Evolutionary conservation across 306 rosid species (phyloP).

Genomic region (Luffa aegyptiaca): DNA sequence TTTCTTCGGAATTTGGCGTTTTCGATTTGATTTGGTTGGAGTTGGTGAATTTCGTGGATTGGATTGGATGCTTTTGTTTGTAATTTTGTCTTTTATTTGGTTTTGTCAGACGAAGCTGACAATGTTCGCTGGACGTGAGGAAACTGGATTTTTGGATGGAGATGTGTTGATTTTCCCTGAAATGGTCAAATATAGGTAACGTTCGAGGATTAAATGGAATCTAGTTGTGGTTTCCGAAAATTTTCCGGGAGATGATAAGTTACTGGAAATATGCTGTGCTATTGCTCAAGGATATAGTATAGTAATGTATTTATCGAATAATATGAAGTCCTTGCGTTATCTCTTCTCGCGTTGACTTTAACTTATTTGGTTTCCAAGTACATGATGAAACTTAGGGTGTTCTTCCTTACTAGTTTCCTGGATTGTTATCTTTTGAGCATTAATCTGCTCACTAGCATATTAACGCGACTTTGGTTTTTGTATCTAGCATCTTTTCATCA

Average conservation of each 20-base stretch:
- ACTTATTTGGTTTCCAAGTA: not conserved
- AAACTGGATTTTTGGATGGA: slow-evolving; percentile 46
- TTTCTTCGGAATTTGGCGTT: not conserved
- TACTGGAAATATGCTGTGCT: not conserved
- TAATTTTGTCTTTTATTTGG: not conserved
- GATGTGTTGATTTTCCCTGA: slow-evolving; percentile 81
- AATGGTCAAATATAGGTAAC: slow-evolving; percentile 69
- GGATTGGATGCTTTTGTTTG: not conserved
- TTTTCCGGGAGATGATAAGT: not conserved
- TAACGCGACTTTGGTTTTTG: not conserved
- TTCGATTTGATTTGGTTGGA: not conserved
- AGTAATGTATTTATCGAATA: not conserved
- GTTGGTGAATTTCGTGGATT: not conserved
- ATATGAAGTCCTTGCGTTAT: not conserved
- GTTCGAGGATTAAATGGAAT: not conserved
- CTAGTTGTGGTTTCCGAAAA: not conserved
- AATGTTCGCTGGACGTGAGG: slow-evolving; percentile 58
- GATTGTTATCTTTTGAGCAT: not conserved
- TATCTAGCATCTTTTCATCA: not conserved
- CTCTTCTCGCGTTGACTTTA: not conserved
- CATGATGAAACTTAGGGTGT: not conserved
- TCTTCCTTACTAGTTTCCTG: not conserved
- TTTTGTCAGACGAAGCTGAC: slow-evolving; percentile 60
- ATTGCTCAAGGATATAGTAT: not conserved
- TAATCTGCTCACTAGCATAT: not conserved